phyloP scores from a whole-genome alignment of 208 protist genomes.

The Tritrichomonas musculus region DNA sequence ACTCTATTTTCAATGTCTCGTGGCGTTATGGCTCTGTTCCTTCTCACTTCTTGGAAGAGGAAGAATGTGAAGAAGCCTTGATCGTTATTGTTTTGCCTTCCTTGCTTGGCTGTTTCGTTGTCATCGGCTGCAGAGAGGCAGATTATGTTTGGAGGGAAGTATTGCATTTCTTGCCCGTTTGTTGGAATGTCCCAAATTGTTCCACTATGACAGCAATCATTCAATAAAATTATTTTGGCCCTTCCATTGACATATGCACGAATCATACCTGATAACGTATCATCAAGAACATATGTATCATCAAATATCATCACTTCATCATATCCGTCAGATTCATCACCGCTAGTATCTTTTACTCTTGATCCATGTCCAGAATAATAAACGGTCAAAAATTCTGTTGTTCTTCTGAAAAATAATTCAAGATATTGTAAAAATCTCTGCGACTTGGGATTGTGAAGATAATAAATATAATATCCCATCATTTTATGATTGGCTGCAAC shows the following conservation, averaged over 20 bases:
- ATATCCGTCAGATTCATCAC: not conserved
- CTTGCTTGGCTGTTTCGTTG: not conserved
- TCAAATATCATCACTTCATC: constrained; percentile 8
- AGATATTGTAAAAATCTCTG: not conserved
- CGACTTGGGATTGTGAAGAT: not conserved
- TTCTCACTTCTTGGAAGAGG: not conserved
- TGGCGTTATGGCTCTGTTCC: not conserved
- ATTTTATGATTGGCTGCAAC: not conserved
- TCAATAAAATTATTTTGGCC: not conserved
- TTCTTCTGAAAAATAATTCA: not conserved
- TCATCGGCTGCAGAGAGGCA: not conserved
- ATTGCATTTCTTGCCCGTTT: not conserved
- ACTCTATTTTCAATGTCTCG: not conserved
- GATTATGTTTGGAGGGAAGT: not conserved
- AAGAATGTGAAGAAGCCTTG: constrained; percentile 2
- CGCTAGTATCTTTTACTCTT: not conserved
- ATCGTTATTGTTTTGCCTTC: not conserved
- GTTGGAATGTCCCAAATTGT: not conserved
- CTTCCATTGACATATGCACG: not conserved
- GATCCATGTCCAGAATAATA: not conserved
- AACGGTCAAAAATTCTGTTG: not conserved
- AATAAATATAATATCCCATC: not conserved
- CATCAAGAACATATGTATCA: not conserved
- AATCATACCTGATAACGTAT: not conserved
- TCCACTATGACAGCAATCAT: not conserved